Evolutionary conservation across 805 yeast species (phyloP).

Genomic region (Nakazawaea populi): DNA sequence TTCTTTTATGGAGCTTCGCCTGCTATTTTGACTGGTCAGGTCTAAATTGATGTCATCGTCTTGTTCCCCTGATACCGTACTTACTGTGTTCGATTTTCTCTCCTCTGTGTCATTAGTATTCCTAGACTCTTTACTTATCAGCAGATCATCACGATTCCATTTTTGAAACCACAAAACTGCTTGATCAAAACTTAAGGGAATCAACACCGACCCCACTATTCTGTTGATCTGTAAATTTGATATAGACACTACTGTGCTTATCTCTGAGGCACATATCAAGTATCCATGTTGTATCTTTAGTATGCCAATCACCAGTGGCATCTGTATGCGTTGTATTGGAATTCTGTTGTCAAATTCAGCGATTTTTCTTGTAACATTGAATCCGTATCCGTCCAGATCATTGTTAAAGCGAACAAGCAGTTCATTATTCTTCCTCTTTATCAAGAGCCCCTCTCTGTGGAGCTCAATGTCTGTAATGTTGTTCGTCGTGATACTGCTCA

Average conservation of each 20-base stretch:
- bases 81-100: not conserved
- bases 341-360: not conserved
- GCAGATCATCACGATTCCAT: slow-evolving; percentile 2
- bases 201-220: slow-evolving; percentile 14
- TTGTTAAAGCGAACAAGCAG: not conserved
- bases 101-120: not conserved
- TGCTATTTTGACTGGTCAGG: slow-evolving; percentile 5
- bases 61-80: not conserved
- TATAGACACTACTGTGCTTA: slow-evolving; percentile 1
- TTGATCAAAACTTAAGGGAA: slow-evolving; percentile 13
- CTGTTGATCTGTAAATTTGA: slow-evolving; percentile 7
- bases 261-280: slow-evolving; percentile 15
- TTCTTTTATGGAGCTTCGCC: no score
- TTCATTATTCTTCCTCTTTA: not conserved
- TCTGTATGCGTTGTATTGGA: not conserved
- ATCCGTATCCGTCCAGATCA: not conserved
- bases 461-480: not conserved
- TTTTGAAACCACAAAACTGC: slow-evolving; percentile 4
- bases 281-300: slow-evolving; percentile 13
- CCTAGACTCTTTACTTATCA: not conserved
- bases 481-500: not conserved
- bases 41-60: slow-evolving; percentile 6
- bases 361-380: not conserved
- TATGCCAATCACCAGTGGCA: slow-evolving; percentile 13
- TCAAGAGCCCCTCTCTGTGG: not conserved